phyloP scores from a whole-genome alignment of 2,329 filamentous ascomycete genomes.

The Sporothrix protearum region DNA sequence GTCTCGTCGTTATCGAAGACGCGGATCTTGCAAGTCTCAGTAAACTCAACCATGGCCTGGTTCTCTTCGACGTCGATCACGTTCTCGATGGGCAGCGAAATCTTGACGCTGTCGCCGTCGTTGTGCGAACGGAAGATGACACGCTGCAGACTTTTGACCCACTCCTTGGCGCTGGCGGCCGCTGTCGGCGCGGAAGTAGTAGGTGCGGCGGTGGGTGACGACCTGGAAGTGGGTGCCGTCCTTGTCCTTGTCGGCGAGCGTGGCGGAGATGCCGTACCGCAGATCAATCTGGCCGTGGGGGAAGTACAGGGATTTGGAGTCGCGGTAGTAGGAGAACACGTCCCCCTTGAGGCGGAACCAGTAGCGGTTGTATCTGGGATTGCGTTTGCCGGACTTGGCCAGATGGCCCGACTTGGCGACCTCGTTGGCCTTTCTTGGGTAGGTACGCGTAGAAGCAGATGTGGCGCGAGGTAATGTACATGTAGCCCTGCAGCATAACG shows the following conservation, averaged over 20 bases:
- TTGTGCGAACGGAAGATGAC: slow-evolving; percentile 96
- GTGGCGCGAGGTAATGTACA: slow-evolving; percentile 91
- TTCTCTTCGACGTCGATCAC: slow-evolving; percentile 91
- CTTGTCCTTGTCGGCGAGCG: slow-evolving; percentile 60
- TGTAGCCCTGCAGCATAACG: slow-evolving; percentile 86
- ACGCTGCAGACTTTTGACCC: slow-evolving; percentile 89
- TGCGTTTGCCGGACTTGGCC: slow-evolving; percentile 81
- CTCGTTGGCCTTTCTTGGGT: slow-evolving; percentile 83
- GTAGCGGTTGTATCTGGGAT: slow-evolving; percentile 81
- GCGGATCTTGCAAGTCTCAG: slow-evolving; percentile 88
- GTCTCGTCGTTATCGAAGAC: slow-evolving; percentile 93
- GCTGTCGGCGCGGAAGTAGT: slow-evolving; percentile 87
- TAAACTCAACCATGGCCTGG: slow-evolving; percentile 76
- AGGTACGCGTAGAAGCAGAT: slow-evolving; percentile 97
- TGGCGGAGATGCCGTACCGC: slow-evolving; percentile 85
- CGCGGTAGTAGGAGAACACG: slow-evolving; percentile 83
- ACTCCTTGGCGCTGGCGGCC: slow-evolving; percentile 83
- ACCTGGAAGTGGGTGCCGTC: slow-evolving; percentile 76
- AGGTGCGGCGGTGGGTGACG: slow-evolving; percentile 75
- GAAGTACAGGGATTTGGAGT: slow-evolving; percentile 83
- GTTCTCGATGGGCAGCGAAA: slow-evolving; percentile 82
- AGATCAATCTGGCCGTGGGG: slow-evolving; percentile 89
- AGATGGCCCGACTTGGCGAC: slow-evolving; percentile 84
- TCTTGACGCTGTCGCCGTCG: slow-evolving; percentile 95
- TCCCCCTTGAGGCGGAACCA: slow-evolving; percentile 94